Base-by-base conservation (phyloP, 441 rosid genomes). In the Adansonia madagascariensis region DNA sequence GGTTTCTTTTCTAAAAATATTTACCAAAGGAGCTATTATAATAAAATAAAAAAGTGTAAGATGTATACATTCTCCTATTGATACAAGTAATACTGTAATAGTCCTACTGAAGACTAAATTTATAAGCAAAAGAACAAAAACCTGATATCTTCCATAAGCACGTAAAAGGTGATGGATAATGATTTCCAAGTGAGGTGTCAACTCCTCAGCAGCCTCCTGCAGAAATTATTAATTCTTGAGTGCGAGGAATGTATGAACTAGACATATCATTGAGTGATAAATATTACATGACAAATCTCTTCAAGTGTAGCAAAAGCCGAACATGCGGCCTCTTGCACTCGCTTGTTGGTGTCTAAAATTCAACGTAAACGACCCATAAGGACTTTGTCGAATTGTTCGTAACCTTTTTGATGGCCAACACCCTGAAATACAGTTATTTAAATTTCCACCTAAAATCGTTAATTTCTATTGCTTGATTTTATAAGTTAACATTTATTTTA, bases 251-350 rank as follows among this genome's bases (percentile, higher is more conserved):
- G 1, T 20, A 76, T 61, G 43, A 61, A 12, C 43, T 61, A 61
- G 8, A 61, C 15, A 63, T 63, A 43, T 35, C 18, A 31, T 2
- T 14, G 67, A 63, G 44, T 31, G 15, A 31, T 63, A 62, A 39
- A 63, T 3, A 63, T 31, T 12, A 57, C 61, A 71, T 46, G 52
- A 31, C 22, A 77, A 75, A 95, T 97, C 98, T 96, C 98, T 86
- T 92, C 98, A 79, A 94, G 85, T 63, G 98, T 96, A 52, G 98
- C 99, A 86, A 96, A 92, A 74, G 99, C 98, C 73, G 99, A 96
- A 87, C 99, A 96, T 74, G 99, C 99, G 76, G 99, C 99, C 86
- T 96, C 99, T 82, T 94, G 99, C 77, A 96, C 98, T 77, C 96
- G 87, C 90, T 96, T 96, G 85, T 92, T 96, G 9, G 90, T 77